Base-by-base conservation (phyloP, 176 grass and related monocot genomes). In the Carex scoparia region DNA sequence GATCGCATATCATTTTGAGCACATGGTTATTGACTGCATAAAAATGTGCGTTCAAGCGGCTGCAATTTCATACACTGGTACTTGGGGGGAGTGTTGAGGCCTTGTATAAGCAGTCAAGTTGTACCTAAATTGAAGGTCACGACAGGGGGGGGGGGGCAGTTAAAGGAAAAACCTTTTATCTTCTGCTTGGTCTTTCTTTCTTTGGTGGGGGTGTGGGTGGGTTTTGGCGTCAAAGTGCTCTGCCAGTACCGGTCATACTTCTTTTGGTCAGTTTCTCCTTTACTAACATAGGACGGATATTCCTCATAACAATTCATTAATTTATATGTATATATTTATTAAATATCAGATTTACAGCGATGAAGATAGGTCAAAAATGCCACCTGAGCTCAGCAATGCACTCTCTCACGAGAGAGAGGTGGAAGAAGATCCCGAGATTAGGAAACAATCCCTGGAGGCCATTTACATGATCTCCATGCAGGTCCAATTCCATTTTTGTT, bases 401-500 rank as follows among this genome's bases (percentile, higher is more conserved):
- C 93, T 98, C 84, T 98, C 95, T 69, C 92, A 93, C 84, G 95
- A 95, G 77, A 85, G 95, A 64, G 95, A 98, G 88, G 79, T 83
- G 79, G 91, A 88, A 72, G 91, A 93, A 60, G 93, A 98, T 90
- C 89, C 92, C 55, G 91, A 94, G 88, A 98, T 94, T 90, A 90
- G 93, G 23, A 88, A 98, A 87, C 86, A 86, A 67, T 87, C 89
- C 32, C 65, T 98, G 42, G 95, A 98, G 86, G 93, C 95, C 90
- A 86, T 95, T 84, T 98, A 98, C 85, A 92, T 98, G 91, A 98
- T 98, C 0, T 84, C 92, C 54, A 87, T 98, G 83, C 95, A 95
- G 91, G 95, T 95, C 27, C 46, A 42, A 4, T 68, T 67, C 15
- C 8, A 23, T 37, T 54, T 60, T 77, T 60, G 6, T 51, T 51